Percentiles rank a stretch among this genome's conserved stretches.
Evolutionary conservation across 1,284 basidiomycete genomes (phyloP).

Genomic region (Malassezia equina): DNA sequence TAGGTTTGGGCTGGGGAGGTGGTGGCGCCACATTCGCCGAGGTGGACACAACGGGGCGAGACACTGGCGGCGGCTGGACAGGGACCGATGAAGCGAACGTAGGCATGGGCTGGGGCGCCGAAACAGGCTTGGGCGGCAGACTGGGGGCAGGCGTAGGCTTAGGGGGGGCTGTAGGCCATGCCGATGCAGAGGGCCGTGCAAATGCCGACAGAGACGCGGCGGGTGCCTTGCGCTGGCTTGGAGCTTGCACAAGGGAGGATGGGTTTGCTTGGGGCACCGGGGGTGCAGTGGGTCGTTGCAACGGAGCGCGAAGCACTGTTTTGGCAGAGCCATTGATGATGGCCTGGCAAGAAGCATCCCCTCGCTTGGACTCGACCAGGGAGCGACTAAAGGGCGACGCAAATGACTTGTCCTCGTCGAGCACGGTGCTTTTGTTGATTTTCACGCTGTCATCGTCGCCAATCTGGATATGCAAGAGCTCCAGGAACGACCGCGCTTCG

Average conservation of each 20-base stretch:
- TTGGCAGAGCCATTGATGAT: constrained; percentile 61
- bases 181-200: neutral
- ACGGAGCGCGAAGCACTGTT: neutral
- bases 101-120: neutral
- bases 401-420: constrained; percentile 51
- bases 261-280: neutral
- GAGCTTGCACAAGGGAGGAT: neutral
- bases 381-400: constrained; percentile 50
- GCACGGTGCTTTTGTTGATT: constrained; percentile 49
- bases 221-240: too few species aligned
- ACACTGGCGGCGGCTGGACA: neutral
- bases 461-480: constrained; percentile 46
- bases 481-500: constrained; percentile 38
- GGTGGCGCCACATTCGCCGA: neutral
- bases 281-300: neutral
- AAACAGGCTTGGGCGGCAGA: neutral
- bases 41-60: neutral
- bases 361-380: constrained; percentile 66
- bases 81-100: neutral
- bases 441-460: constrained; percentile 22
- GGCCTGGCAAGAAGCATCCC: constrained; percentile 57
- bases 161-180: neutral
- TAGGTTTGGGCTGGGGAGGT: neutral
- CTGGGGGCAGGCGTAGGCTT: neutral
- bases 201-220: neutral